Evolutionary conservation across 495 filamentous ascomycete genomes (phyloP).

Genomic region (Cetradonia linearis): DNA sequence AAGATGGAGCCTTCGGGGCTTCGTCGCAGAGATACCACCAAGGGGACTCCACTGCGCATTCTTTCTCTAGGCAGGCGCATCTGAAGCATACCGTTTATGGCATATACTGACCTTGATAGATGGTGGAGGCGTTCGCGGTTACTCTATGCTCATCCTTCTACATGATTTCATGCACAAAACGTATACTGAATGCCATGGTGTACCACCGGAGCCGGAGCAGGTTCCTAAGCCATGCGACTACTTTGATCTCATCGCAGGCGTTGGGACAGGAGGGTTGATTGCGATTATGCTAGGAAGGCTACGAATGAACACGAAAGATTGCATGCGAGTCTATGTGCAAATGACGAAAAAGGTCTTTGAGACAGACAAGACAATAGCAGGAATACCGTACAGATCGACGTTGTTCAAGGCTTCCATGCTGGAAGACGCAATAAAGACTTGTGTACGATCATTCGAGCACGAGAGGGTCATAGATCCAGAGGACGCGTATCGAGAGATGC

Average conservation of each 20-base stretch:
- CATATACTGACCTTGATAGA: slow-evolving; percentile 40
- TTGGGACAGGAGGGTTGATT: slow-evolving; percentile 89
- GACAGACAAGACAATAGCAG: slow-evolving; percentile 93
- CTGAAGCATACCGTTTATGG: background rate
- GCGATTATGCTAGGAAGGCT: slow-evolving; percentile 92
- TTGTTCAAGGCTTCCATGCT: slow-evolving; percentile 93
- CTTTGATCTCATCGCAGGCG: slow-evolving; percentile 93
- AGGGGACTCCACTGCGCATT: slow-evolving; percentile 84
- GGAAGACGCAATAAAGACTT: slow-evolving; percentile 86
- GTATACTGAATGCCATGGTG: slow-evolving; percentile 73
- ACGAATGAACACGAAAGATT: slow-evolving; percentile 85
- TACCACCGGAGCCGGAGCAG: slow-evolving; percentile 71
- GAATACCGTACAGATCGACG: slow-evolving; percentile 86
- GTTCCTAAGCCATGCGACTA: slow-evolving; percentile 97
- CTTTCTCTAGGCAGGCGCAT: slow-evolving; percentile 71
- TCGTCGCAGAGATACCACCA: slow-evolving; percentile 83
- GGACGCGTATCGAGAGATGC: slow-evolving; percentile 30
- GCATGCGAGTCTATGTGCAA: slow-evolving; percentile 89
- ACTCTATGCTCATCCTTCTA: slow-evolving; percentile 91
- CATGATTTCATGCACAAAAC: slow-evolving; percentile 93
- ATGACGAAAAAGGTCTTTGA: slow-evolving; percentile 93
- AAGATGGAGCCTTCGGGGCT: slow-evolving; percentile 28
- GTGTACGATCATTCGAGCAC: slow-evolving; percentile 68
- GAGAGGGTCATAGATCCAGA: slow-evolving; percentile 61
- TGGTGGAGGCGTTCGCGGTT: slow-evolving; percentile 92